Percentiles rank a stretch among this genome's conserved stretches.
These are phyloP conservation scores for Babesia divergens DNA, from an alignment of 169 alveolate genomes.

Conservation along the genomic window DNA sequence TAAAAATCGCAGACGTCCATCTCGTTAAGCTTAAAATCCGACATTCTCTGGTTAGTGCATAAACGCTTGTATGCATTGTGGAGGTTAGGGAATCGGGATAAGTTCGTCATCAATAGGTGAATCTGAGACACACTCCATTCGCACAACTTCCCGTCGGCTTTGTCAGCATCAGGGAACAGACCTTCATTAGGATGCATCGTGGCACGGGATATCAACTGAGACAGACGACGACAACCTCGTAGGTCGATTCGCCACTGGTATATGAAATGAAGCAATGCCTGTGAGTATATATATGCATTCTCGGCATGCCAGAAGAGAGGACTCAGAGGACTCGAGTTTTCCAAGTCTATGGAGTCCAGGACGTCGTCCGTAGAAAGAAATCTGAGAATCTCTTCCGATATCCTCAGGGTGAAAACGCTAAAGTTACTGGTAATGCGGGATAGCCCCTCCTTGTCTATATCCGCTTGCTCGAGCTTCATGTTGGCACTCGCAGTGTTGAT, in stretches of 20 bases:
- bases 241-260: slow-evolving; percentile 83
- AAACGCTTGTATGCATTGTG: slow-evolving; percentile 51
- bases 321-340: slow-evolving; percentile 69
- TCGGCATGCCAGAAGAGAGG: slow-evolving; percentile 80
- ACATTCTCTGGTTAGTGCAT: neutral
- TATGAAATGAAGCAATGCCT: slow-evolving; percentile 83
- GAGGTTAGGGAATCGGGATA: slow-evolving; percentile 54
- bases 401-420: slow-evolving; percentile 83
- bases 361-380: slow-evolving; percentile 79
- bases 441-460: slow-evolving; percentile 49
- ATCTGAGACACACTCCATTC: slow-evolving; percentile 67
- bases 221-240: slow-evolving; percentile 83
- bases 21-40: slow-evolving; percentile 16
- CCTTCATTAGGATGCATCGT: slow-evolving; percentile 44
- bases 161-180: slow-evolving; percentile 10
- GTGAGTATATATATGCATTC: slow-evolving; percentile 87
- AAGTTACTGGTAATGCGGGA: slow-evolving; percentile 83
- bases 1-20: slow-evolving; percentile 59
- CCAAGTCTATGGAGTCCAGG: slow-evolving; percentile 70
- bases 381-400: slow-evolving; percentile 82
- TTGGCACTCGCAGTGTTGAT: slow-evolving; percentile 67
- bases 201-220: slow-evolving; percentile 74
- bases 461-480: slow-evolving; percentile 64
- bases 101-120: slow-evolving; percentile 63
- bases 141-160: slow-evolving; percentile 20